Evolutionary conservation across 2,329 filamentous ascomycete species (phyloP).

Genomic region (Trichophyton benhamiae): DNA sequence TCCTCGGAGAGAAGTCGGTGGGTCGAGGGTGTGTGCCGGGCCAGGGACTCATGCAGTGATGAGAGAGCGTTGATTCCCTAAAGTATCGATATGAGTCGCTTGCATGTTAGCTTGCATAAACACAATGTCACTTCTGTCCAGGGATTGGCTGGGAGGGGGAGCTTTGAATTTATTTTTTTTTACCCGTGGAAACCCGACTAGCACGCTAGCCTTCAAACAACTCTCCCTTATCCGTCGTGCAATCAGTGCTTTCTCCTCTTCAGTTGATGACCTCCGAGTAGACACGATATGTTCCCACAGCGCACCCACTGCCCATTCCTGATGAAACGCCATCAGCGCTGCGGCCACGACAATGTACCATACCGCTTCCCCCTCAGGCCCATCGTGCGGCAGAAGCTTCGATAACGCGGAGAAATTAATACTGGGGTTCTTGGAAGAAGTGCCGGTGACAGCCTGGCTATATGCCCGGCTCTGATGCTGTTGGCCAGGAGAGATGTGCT

Average conservation of each 20-base stretch:
- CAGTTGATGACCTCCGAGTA: neutral
- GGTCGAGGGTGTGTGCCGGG: slow-evolving; percentile 12
- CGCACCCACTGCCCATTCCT: slow-evolving; percentile 17
- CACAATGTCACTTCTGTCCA: neutral
- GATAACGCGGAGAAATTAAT: slow-evolving; percentile 9
- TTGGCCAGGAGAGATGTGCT: neutral
- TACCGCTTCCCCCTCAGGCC: slow-evolving; percentile 10
- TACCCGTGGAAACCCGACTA: slow-evolving; percentile 21
- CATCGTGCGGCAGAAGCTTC: slow-evolving; percentile 5
- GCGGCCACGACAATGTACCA: slow-evolving; percentile 20
- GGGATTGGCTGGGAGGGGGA: neutral
- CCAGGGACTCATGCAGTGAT: slow-evolving; percentile 16
- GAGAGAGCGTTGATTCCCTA: slow-evolving; percentile 20
- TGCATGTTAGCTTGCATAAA: neutral
- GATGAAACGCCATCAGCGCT: slow-evolving; percentile 18
- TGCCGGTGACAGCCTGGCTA: neutral
- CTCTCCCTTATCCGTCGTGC: slow-evolving; percentile 19
- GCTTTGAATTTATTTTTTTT: neutral
- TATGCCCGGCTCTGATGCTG: neutral
- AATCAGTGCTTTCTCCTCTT: slow-evolving; percentile 10
- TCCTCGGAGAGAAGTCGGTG: slow-evolving; percentile 12
- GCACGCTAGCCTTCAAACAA: slow-evolving; percentile 20
- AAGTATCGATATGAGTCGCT: too few species aligned
- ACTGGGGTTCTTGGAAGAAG: neutral
- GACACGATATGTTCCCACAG: slow-evolving; percentile 17